Percentiles rank a stretch among this genome's conserved stretches.
These are phyloP conservation scores for Lignosus rhinocerotis DNA, from an alignment of 1,284 basidiomycete genomes.

Conservation along the genomic window DNA sequence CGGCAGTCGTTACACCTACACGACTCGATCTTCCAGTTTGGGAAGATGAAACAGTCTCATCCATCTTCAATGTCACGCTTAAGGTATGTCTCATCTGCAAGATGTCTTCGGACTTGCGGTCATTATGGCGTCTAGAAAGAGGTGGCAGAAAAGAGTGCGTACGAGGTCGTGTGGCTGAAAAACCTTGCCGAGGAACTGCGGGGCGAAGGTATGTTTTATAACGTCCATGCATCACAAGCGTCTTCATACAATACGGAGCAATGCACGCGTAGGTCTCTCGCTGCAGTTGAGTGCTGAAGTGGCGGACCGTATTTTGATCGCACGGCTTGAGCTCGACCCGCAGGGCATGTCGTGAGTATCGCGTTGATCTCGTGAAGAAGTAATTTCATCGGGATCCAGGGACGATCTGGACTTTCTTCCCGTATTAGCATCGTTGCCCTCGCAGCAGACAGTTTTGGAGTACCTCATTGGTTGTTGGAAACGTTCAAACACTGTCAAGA, in stretches of 20 bases:
- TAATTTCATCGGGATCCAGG: slow-evolving; percentile 37
- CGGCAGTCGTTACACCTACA: slow-evolving; percentile 30
- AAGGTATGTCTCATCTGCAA: slow-evolving; percentile 51
- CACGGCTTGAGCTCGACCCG: slow-evolving; percentile 84
- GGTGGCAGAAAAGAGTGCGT: slow-evolving; percentile 68
- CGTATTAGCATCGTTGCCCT: slow-evolving; percentile 78
- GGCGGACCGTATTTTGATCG: slow-evolving; percentile 82
- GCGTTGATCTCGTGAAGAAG: not conserved
- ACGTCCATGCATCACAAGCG: not conserved
- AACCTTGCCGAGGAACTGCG: slow-evolving; percentile 70
- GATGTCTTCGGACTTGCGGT: not conserved
- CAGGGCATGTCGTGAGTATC: slow-evolving; percentile 66
- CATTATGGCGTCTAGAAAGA: slow-evolving; percentile 48
- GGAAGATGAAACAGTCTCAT: slow-evolving; percentile 71
- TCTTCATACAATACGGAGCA: not conserved
- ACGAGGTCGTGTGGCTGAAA: slow-evolving; percentile 85
- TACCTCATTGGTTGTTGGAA: slow-evolving; percentile 94
- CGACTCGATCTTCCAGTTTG: slow-evolving; percentile 64
- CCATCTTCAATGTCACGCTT: slow-evolving; percentile 79
- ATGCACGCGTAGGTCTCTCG: not conserved
- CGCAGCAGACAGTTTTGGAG: slow-evolving; percentile 84
- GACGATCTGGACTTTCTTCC: slow-evolving; percentile 82
- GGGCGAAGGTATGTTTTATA: slow-evolving; percentile 59
- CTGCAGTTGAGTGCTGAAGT: slow-evolving; percentile 52
- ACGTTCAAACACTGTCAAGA: slow-evolving; percentile 62